Evolutionary conservation across 1,284 basidiomycete genomes (phyloP), one percentile per base, ranked within the genome.

Genomic region (Ustilago trichophora): DNA sequence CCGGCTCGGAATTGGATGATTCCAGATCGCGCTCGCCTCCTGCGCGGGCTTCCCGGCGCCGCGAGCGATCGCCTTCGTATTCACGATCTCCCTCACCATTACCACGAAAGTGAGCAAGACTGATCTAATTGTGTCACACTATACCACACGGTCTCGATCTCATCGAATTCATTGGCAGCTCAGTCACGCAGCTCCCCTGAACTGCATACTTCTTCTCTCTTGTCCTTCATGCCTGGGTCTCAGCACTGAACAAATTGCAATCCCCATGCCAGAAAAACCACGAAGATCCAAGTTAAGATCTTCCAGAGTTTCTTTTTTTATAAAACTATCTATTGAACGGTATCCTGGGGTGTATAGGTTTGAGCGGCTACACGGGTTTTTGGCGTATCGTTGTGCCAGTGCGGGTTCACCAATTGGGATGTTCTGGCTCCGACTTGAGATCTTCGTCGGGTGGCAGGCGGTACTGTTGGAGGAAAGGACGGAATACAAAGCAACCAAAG

Each of bases 321-420:
- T 7, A 29, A 29, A 29, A 29, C 27, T 29, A 29, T 26, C 29
- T n/a, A 31, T 22, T 43, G 22, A 33, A 24, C 42, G 16, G 29
- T 34, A 25, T 34, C 29, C 32, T 33, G 10, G 47, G 10, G 19
- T 15, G 35, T 38, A 27, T 35, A 22, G 2, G 26, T 22, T 4
- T 43, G 40, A 21, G 15, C 10, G 13, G 29, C 4, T n/a, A n/a
- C n/a, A n/a, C 11, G 7, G 6, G 12, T 38, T 9, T 7, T 12
- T 18, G 8, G 21, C 19, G 9, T 38, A n/a, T n/a, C n/a, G n/a
- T n/a, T n/a, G n/a, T n/a, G n/a, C n/a, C n/a, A n/a, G n/a, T n/a
- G n/a, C n/a, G n/a, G n/a, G n/a, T 29, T 40, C 34, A 70, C 67
- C 67, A 70, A 33, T 70, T 70, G 3, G 67, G 57, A 31, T 65